phyloP scores from a whole-genome alignment of 1,139 yeast species.

The Taphrina deformans region DNA sequence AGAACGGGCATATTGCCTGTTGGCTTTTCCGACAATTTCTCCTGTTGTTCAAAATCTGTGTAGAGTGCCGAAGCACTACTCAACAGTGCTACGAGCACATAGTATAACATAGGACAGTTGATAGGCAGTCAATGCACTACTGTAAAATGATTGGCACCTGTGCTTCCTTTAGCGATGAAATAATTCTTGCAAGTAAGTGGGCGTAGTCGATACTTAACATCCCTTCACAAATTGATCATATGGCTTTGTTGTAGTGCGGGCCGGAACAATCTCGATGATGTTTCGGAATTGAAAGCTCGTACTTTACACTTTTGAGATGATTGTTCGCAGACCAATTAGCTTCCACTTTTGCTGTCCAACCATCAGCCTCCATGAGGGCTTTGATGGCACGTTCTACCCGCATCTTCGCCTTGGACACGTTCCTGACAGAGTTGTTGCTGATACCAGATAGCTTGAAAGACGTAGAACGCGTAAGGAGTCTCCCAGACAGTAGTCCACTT shows the following conservation, averaged over 20 bases:
- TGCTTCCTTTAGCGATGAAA: no score
- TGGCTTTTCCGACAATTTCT: background rate
- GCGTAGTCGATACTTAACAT: background rate
- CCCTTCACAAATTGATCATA: background rate
- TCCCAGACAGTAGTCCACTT: background rate
- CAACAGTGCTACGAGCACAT: background rate
- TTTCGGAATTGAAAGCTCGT: conserved; percentile 4
- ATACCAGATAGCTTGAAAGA: background rate
- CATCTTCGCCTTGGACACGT: background rate
- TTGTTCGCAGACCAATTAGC: background rate
- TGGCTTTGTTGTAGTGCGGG: background rate
- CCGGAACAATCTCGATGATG: background rate
- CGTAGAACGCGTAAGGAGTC: background rate
- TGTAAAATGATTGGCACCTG: no score
- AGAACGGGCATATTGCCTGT: background rate
- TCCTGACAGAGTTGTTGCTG: background rate
- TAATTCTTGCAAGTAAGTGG: background rate
- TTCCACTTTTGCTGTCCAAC: conserved; percentile 7
- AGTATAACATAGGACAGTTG: background rate
- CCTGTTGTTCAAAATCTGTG: background rate
- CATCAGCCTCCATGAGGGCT: background rate
- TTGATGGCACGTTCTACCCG: background rate
- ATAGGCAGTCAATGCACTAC: no score
- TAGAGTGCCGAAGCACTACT: background rate
- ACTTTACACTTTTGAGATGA: background rate